Evolutionary conservation across 208 protist genomes (phyloP), one percentile per base, ranked within the genome.

Genomic region (Leishmania lainsoni): DNA sequence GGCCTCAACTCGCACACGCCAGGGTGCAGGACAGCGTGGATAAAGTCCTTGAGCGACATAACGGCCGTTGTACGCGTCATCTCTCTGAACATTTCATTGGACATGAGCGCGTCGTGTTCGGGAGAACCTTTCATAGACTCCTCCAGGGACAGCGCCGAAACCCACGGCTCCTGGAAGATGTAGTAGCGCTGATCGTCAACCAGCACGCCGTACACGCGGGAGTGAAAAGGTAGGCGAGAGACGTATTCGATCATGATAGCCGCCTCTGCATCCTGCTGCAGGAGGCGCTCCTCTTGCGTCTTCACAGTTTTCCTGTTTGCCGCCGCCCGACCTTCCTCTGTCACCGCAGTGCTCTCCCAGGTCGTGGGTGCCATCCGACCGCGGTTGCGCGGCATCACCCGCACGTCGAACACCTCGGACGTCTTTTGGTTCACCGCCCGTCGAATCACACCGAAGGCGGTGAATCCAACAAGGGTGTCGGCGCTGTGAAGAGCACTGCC

Each of bases 111-210:
- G 48, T 87, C 84, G 45, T 87, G 87, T 65, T 88, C 80, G 49
- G 78, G 75, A 0, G 79, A 79, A 22, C 83, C 83, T 29, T 29
- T 73, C 69, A 81, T 78, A 42, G 81, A 83, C 81, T 95, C 75
- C 74, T 92, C 88, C 70, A 95, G 77, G n/a, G 91, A 81, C 39
- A 94, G 75, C 8, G 91, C 91, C 2, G 94, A 95, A 59, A 94
- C 87, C 90, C 91, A 92, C 75, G 94, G 94, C 80, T 91, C 86
- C 76, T 93, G 88, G 77, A 96, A 87, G 74, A 97, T 87, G 83
- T 96, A 97, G 86, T 93, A 96, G 51, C 88, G 86, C 74, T 94
- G 85, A 76, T 92, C 89, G 79, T 97, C 92, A 35, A 91, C 89
- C 32, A 96, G 81, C 5, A 97, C 91, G 52, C 92, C 90, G 79